A percentile compares a stretch with the other conserved stretches of the same genome.
Evolutionary conservation across 352 stramenopile genomes (phyloP).

Genomic region (Phytophthora sp.): DNA sequence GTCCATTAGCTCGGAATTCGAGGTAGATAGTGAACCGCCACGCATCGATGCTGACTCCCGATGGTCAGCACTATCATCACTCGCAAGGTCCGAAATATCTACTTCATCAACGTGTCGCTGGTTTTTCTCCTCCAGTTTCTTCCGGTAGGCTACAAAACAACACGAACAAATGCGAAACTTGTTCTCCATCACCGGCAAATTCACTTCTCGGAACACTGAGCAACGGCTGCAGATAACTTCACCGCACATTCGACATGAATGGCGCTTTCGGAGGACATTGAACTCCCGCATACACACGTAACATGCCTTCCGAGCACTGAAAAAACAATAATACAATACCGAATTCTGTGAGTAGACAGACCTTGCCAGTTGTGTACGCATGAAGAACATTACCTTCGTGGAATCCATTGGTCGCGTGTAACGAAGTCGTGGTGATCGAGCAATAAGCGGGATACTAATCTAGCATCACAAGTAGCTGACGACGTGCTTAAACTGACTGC

Average conservation of each 20-base stretch:
- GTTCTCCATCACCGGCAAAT: constrained; percentile 61
- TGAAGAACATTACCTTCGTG: constrained; percentile 48
- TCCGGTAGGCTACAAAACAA: constrained; percentile 72
- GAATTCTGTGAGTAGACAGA: too few relatives aligned
- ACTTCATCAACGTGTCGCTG: constrained; percentile 22
- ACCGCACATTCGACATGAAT: constrained; percentile 84
- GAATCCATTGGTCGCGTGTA: constrained; percentile 57
- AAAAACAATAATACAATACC: not conserved
- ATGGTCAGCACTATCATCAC: constrained; percentile 16
- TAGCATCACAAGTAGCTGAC: constrained; percentile 1
- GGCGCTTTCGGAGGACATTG: constrained; percentile 68
- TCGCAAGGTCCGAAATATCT: constrained; percentile 9
- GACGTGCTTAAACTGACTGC: constrained; percentile 5
- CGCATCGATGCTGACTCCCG: constrained; percentile 3
- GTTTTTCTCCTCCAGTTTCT: constrained; percentile 37
- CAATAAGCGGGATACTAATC: constrained; percentile 34
- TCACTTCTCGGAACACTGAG: constrained; percentile 72
- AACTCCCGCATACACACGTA: constrained; percentile 79
- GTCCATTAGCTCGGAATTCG: not conserved
- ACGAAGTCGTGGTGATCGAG: constrained; percentile 76
- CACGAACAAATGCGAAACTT: constrained; percentile 78
- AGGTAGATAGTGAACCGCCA: not conserved
- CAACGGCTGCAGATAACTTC: constrained; percentile 82
- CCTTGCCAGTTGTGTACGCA: too few relatives aligned
- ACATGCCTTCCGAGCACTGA: constrained; percentile 52